Base-by-base conservation (phyloP, 1,139 yeast genomes). In the Saccharomycopsis hybrid region DNA sequence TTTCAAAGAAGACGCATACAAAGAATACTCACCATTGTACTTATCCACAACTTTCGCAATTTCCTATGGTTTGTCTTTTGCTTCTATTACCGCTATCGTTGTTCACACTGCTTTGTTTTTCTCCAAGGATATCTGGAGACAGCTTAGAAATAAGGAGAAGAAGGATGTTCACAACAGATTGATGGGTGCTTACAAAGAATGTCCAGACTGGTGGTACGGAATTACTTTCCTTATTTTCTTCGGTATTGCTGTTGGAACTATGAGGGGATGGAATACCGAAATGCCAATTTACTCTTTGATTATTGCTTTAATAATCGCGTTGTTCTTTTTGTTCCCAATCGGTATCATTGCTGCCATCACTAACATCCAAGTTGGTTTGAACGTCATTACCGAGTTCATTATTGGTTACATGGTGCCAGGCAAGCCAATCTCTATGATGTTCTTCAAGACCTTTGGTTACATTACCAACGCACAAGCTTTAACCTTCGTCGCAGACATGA, bases 201-300 rank as follows among this genome's bases (percentile, higher is more conserved):
- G 75, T 31, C 89, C 89, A 32, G 79, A 74, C 54, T 80, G 86
- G 86, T 79, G 86, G 84, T 83, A 69, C 60, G 59, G 59, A 1
- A 59, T 73, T 39, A 70, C 78, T 4, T 76, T 80, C 55, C 54
- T 72, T 1, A 56, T 72, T 7, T 70, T 71, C 1, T 62, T 82
- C 54, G 77, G 80, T 1, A 65, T 80, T 27, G 46, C 49, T 30
- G 33, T 50, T 33, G 66, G 71, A 3, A 69, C 75, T 52, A 72
- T 78, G 18, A 60, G 70, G 39, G 63, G 69, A 1, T 63, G 64
- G 54, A 53, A 58, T 39, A 69, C 76, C 11, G 68, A 73, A 48
- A 71, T 78, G 48, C 80, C 81, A 4, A 72, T 77, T 4, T 78
- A 81, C 81, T 74, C 77, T 18, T 64, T 80, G 5, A 65, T 78